Evolutionary conservation across 2,329 filamentous ascomycete species (phyloP), one percentile per base, ranked within the genome.

Genomic region (Arachnopeziza araneosa): DNA sequence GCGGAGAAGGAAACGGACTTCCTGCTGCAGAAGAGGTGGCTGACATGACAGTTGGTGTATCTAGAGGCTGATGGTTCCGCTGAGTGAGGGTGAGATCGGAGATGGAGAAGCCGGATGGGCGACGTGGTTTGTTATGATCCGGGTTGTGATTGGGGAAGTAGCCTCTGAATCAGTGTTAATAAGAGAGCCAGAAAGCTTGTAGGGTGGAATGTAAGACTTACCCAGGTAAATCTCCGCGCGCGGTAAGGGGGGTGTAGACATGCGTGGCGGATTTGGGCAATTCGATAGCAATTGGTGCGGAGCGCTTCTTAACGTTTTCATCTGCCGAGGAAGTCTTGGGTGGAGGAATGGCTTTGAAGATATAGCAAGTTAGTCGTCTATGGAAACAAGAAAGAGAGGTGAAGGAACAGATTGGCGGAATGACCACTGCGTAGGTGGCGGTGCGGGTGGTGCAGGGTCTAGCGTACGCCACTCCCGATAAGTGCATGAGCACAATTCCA

Each of bases 121-220:
- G 26, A 21, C 26, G 52, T 10, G 52, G 10, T 30, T 30, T 17
- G 26, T 54, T 24, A 54, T 54, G 23, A 17, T 26, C 24, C 21
- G 85, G 81, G 70, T 85, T 83, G 72, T 85, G 83, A 32, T 81
- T 71, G 21, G 83, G 83, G 65, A 86, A 86, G 67, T 86, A 86
- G 26, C 80, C 83, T 70, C 83, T 86, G 65, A 19, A 50, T 5
- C 22, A 55, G 24, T 26, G 24, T 57, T 56, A 55, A 30, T 30
- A 21, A 21, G n/a, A 17, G 32, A 49, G 44, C n/a, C n/a, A 26
- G 22, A 61, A 58, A 49, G n/a, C 24, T 22, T 23, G n/a, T 24
- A 56, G 24, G 24, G 24, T 51, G 30, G 49, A 54, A 76, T 79
- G 69, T 79, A n/a, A n/a, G n/a, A n/a, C n/a, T n/a, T n/a, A 86